Evolutionary conservation across 148 eudicot species (phyloP).

Genomic region (Vaccinium vitisidaea): DNA sequence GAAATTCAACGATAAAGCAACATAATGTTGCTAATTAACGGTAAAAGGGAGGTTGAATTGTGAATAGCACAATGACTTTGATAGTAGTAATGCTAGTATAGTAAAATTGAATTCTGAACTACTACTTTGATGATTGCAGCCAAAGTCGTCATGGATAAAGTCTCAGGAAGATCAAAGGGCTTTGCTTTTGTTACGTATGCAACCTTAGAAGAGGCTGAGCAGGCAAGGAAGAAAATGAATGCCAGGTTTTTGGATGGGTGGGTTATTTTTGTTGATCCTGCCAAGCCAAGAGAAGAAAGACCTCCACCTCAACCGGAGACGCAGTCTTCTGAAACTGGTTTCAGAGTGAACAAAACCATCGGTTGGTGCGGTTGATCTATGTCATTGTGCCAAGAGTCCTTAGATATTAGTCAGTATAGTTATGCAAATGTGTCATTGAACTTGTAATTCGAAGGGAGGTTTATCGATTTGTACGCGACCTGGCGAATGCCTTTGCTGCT

Average conservation of each 20-base stretch:
- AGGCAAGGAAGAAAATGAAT: slow-evolving; percentile 79
- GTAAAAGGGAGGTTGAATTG: background rate
- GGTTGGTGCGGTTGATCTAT: slow-evolving; percentile 69
- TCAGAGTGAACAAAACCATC: slow-evolving; percentile 73
- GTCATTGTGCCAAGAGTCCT: background rate
- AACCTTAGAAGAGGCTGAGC: slow-evolving; percentile 82
- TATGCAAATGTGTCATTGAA: background rate
- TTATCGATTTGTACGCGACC: background rate
- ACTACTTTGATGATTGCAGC: slow-evolving; percentile 41
- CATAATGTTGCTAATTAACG: background rate
- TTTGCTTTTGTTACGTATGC: slow-evolving; percentile 86
- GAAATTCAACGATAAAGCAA: background rate
- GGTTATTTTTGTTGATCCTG: slow-evolving; percentile 97
- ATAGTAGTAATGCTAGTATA: background rate
- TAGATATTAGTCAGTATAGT: background rate
- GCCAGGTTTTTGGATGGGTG: slow-evolving; percentile 90
- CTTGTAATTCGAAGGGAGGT: background rate
- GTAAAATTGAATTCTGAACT: background rate
- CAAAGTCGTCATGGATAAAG: slow-evolving; percentile 66
- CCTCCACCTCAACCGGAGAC: slow-evolving; percentile 48
- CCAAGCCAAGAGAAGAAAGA: slow-evolving; percentile 69
- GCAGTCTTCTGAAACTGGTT: slow-evolving; percentile 55
- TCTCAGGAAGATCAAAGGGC: slow-evolving; percentile 79
- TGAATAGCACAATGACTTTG: background rate
- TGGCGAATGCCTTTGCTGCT: background rate